Percentiles rank a stretch among this genome's conserved stretches.
phyloP scores from a whole-genome alignment of 148 eudicot genomes.

The Vaccinium corymbosum region DNA sequence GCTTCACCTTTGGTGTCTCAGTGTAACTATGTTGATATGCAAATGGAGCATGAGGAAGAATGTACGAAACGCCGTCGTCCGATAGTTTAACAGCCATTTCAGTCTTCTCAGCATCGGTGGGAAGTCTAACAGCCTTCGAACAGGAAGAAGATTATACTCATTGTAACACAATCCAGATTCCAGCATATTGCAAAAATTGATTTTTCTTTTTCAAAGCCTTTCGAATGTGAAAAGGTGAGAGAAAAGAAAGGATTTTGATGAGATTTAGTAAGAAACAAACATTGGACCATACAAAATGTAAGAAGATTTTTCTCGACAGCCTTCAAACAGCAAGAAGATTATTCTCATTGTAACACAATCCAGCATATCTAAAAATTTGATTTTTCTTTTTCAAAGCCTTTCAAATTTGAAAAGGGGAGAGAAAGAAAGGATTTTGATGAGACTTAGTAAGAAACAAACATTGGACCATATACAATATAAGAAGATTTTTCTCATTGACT shows the following conservation, averaged over 20 bases:
- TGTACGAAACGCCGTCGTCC: conserved; percentile 65
- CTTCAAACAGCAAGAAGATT: conserved; percentile 2
- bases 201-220: background rate
- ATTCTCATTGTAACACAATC: background rate
- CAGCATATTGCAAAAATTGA: background rate
- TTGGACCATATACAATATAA: background rate
- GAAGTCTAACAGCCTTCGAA: conserved; percentile 21
- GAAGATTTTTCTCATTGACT: background rate
- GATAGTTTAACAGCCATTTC: conserved; percentile 32
- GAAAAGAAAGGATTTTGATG: background rate
- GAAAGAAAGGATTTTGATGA: background rate
- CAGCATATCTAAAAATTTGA: background rate
- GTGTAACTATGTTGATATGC: conserved; percentile 88
- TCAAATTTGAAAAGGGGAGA: background rate
- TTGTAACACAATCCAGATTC: background rate
- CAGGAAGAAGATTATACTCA: background rate
- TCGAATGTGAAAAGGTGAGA: background rate
- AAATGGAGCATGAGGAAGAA: conserved; percentile 77
- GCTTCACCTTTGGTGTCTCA: conserved; percentile 79
- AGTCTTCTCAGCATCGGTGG: conserved; percentile 13
- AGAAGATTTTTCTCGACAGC: background rate
- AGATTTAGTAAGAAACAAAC: background rate
- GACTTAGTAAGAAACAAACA: background rate
- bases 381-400: background rate
- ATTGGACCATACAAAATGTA: background rate